These are phyloP conservation scores for Colletotrichum incanum DNA, from an alignment of 2,329 filamentous ascomycete genomes.

Conservation along the genomic window DNA sequence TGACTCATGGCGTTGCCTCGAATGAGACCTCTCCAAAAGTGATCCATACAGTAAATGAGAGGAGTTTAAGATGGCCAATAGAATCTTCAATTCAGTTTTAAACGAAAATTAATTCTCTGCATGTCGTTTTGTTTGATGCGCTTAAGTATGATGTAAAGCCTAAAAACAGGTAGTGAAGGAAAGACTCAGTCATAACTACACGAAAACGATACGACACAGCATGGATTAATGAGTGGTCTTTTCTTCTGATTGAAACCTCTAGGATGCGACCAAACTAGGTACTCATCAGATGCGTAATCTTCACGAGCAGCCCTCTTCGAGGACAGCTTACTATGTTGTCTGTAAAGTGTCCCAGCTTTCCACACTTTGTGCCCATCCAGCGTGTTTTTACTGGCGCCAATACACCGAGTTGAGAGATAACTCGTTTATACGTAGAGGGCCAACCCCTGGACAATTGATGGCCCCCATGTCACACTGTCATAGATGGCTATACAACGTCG, in stretches of 20 bases:
- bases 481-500: not conserved
- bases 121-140: not conserved
- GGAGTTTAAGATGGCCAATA: too few species aligned
- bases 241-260: not conserved
- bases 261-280: not conserved
- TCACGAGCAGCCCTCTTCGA: not conserved
- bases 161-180: not conserved
- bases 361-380: not conserved
- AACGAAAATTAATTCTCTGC: not conserved
- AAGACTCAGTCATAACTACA: too few species aligned
- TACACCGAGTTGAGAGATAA: not conserved
- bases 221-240: not conserved
- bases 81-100: rapidly evolving
- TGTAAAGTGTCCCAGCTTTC: not conserved
- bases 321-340: not conserved
- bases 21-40: not conserved
- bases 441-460: not conserved
- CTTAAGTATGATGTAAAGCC: not conserved
- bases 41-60: not conserved
- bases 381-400: too few species aligned
- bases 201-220: too few species aligned
- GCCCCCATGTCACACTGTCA: not conserved
- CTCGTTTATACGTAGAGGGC: too few species aligned
- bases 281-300: not conserved
- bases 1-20: not conserved